These are phyloP conservation scores for Tolypocladium guangdongense DNA, from an alignment of 2,329 filamentous ascomycete species.

Conservation along the genomic window DNA sequence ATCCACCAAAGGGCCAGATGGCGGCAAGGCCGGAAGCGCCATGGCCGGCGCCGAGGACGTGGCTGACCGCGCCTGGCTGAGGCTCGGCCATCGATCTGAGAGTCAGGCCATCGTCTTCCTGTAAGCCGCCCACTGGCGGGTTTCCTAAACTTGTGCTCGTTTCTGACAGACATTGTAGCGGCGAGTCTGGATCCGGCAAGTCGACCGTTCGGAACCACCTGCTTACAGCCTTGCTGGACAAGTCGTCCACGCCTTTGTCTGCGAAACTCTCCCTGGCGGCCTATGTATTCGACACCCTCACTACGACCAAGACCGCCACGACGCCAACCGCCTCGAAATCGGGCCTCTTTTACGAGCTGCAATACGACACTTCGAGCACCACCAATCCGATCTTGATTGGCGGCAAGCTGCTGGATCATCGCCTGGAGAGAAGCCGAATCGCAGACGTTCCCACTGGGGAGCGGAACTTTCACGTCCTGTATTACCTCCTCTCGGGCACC, in stretches of 20 bases:
- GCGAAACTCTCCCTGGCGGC: conserved; percentile 87
- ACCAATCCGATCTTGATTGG: conserved; percentile 82
- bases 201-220: conserved; percentile 88
- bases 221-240: conserved; percentile 73
- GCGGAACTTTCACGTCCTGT: conserved; percentile 90
- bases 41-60: conserved; percentile 89
- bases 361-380: conserved; percentile 84
- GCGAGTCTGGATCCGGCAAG: conserved; percentile 93
- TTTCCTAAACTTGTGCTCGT: background rate
- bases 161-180: conserved; percentile 37
- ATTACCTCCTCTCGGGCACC: conserved; percentile 89
- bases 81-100: conserved; percentile 78
- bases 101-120: conserved; percentile 90
- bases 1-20: conserved; percentile 79
- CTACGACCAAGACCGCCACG: conserved; percentile 92
- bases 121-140: conserved; percentile 41
- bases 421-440: conserved; percentile 84
- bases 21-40: conserved; percentile 80
- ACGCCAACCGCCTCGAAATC: conserved; percentile 94
- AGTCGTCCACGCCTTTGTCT: conserved; percentile 85
- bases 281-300: conserved; percentile 92
- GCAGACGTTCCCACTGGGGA: conserved; percentile 89
- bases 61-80: conserved; percentile 73
- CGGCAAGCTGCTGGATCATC: conserved; percentile 88
- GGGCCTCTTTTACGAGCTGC: conserved; percentile 88